Conservation (phyloP, 768 basidiomycete species). For the Russula sp. region DNA sequence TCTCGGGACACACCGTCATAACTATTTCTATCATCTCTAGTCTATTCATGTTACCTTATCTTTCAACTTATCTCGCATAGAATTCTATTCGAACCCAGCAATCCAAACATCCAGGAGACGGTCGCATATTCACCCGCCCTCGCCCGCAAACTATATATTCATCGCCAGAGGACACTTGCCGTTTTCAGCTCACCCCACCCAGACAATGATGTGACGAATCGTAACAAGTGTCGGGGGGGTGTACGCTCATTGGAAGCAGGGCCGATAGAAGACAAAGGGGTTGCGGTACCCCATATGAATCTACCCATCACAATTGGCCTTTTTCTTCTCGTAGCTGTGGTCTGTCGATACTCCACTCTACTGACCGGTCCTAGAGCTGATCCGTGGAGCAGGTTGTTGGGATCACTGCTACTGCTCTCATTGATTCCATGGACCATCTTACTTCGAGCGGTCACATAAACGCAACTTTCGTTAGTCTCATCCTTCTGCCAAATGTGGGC, state of each 20-base stretch:
- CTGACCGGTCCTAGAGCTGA: background rate
- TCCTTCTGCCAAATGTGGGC: slow-evolving; percentile 89
- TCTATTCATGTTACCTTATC: slow-evolving; percentile 47
- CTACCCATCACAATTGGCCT: slow-evolving; percentile 34
- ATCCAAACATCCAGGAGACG: background rate
- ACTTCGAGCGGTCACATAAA: slow-evolving; percentile 51
- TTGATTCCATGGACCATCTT: slow-evolving; percentile 76
- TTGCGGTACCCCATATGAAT: slow-evolving; percentile 31
- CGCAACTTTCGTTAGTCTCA: slow-evolving; percentile 80
- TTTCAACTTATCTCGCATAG: slow-evolving; percentile 55
- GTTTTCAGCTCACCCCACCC: slow-evolving; percentile 6
- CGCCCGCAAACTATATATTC: background rate
- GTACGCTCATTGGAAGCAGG: slow-evolving; percentile 12
- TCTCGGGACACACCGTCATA: background rate
- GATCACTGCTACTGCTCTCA: slow-evolving; percentile 57
- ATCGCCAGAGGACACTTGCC: background rate
- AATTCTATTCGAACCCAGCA: slow-evolving; percentile 42
- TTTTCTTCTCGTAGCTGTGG: slow-evolving; percentile 36
- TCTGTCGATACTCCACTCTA: slow-evolving; percentile 23
- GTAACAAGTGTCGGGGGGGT: background rate
- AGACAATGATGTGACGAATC: background rate
- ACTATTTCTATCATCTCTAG: slow-evolving; percentile 28
- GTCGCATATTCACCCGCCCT: background rate
- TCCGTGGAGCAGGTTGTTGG: slow-evolving; percentile 36
- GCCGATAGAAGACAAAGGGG: background rate